Percentiles rank a stretch among this genome's conserved stretches.
These are phyloP conservation scores for Sarocladiaceae sp. DNA, from an alignment of 2,329 filamentous ascomycete species.

Conservation along the genomic window DNA sequence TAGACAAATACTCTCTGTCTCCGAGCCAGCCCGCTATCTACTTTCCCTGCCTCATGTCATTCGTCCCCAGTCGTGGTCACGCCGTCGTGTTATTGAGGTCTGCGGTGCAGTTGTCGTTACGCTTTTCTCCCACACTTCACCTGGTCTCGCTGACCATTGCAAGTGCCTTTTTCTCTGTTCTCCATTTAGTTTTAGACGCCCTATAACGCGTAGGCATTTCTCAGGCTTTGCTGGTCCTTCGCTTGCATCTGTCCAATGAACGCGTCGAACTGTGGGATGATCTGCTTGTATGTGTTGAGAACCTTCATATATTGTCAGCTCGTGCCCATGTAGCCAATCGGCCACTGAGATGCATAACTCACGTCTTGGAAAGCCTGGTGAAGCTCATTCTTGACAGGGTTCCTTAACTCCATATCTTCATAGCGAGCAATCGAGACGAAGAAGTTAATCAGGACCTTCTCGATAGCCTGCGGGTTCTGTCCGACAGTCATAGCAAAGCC, in stretches of 20 bases:
- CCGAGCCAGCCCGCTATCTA: no score
- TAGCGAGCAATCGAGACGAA: constrained; percentile 80
- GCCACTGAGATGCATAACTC: constrained; percentile 25
- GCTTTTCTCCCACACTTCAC: no score
- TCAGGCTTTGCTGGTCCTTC: constrained; percentile 43
- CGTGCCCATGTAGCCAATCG: not conserved
- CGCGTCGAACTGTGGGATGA: constrained; percentile 52
- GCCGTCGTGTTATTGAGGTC: no score
- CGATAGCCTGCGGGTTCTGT: constrained; percentile 86
- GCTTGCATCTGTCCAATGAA: constrained; percentile 46
- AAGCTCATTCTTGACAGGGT: constrained; percentile 57
- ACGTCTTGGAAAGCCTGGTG: constrained; percentile 73
- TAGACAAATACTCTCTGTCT: no score
- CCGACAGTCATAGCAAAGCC: constrained; percentile 83
- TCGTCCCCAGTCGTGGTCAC: no score
- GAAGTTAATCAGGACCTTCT: constrained; percentile 73
- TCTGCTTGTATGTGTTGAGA: constrained; percentile 48
- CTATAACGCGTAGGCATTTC: constrained; percentile 37
- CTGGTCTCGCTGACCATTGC: not conserved
- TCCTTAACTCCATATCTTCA: constrained; percentile 55
- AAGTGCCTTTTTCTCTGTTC: no score
- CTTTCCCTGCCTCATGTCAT: no score
- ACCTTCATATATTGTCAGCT: constrained; percentile 28
- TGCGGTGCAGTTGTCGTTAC: no score
- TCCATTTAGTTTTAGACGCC: no score